phyloP scores from a whole-genome alignment of 1,284 basidiomycete genomes.

The Agroathelia rolfsii region DNA sequence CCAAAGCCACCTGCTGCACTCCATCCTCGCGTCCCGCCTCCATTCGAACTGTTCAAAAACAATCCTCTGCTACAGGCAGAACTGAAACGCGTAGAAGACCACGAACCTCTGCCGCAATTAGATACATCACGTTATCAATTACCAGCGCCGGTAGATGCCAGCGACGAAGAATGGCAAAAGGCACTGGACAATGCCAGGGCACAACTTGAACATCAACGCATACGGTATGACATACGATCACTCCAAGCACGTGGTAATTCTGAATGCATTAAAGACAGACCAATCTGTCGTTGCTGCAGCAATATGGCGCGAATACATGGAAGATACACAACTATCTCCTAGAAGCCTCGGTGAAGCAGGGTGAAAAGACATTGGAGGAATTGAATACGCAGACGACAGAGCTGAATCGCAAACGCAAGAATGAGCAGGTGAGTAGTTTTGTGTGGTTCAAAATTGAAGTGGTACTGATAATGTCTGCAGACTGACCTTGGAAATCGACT shows the following conservation, averaged over 20 bases:
- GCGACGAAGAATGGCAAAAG: slow-evolving; percentile 69
- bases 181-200: slow-evolving; percentile 75
- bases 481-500: slow-evolving; percentile 69
- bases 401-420: slow-evolving; percentile 81
- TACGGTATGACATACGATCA: slow-evolving; percentile 46
- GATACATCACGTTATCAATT: slow-evolving; percentile 78
- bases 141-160: slow-evolving; percentile 62
- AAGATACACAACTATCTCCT: slow-evolving; percentile 83
- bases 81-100: slow-evolving; percentile 61
- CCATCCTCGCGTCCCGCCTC: slow-evolving; percentile 65
- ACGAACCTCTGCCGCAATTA: slow-evolving; percentile 61
- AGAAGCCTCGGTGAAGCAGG: slow-evolving; percentile 67
- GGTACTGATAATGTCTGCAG: slow-evolving; percentile 28
- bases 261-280: slow-evolving; percentile 45
- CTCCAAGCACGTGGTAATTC: neutral
- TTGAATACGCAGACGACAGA: slow-evolving; percentile 69
- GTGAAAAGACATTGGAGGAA: slow-evolving; percentile 64
- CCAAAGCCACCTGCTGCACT: slow-evolving; percentile 43
- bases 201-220: slow-evolving; percentile 84
- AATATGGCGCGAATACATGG: slow-evolving; percentile 88
- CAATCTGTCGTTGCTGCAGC: slow-evolving; percentile 78
- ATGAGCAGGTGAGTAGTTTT: slow-evolving; percentile 54
- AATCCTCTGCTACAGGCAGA: slow-evolving; percentile 62
- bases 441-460: slow-evolving; percentile 5
- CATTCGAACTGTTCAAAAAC: slow-evolving; percentile 62